These are phyloP conservation scores for Babesia sp. DNA, from an alignment of 169 alveolate species.

Conservation along the genomic window DNA sequence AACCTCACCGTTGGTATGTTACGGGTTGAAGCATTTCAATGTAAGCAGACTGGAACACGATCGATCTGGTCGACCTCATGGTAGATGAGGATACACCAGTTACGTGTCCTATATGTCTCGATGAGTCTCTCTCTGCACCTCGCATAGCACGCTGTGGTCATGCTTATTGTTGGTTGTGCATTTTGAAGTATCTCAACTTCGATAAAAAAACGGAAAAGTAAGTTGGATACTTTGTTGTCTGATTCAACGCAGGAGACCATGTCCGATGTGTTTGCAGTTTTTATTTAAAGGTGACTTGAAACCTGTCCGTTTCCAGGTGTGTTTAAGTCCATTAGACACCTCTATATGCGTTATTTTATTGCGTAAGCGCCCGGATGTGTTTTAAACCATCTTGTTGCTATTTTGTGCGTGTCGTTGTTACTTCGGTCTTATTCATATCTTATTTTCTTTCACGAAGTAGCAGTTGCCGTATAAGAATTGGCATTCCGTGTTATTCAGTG, in stretches of 20 bases:
- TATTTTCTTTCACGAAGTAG: too few species aligned
- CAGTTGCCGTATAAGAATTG: too few species aligned
- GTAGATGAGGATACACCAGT: slow-evolving; percentile 61
- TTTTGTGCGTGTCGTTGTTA: too few species aligned
- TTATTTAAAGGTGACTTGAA: slow-evolving; percentile 20
- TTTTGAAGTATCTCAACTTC: slow-evolving; percentile 63
- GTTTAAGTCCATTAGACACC: neutral
- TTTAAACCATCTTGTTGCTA: too few species aligned
- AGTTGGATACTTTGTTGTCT: slow-evolving; percentile 36
- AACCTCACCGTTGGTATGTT: slow-evolving; percentile 28
- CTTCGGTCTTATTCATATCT: too few species aligned
- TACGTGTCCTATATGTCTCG: slow-evolving; percentile 70
- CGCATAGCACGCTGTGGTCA: slow-evolving; percentile 68
- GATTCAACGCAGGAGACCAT: slow-evolving; percentile 23
- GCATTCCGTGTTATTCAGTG: too few species aligned
- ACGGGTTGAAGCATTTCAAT: neutral
- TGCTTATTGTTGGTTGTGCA: slow-evolving; percentile 68
- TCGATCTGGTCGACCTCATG: slow-evolving; percentile 65
- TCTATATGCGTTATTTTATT: too few species aligned
- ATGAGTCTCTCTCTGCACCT: slow-evolving; percentile 61
- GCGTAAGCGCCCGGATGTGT: too few species aligned
- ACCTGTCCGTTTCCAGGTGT: slow-evolving; percentile 35
- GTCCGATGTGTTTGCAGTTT: slow-evolving; percentile 23
- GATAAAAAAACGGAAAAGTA: slow-evolving; percentile 44
- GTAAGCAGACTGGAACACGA: slow-evolving; percentile 57